A percentile compares a stretch with the other conserved stretches of the same genome.
Conservation (phyloP, 1,284 basidiomycete species). For the Cryptococcus sp. region DNA sequence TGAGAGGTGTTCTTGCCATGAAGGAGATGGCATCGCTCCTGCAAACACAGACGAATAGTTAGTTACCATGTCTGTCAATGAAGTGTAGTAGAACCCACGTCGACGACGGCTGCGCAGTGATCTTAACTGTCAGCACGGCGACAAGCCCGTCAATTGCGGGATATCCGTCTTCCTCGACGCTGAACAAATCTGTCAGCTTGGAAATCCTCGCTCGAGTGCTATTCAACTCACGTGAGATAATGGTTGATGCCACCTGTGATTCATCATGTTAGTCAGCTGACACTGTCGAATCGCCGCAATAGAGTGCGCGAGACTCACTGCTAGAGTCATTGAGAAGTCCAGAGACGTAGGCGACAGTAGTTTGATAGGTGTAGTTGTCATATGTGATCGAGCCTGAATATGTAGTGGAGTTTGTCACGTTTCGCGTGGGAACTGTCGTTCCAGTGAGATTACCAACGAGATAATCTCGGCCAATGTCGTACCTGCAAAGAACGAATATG, state of each 20-base stretch:
- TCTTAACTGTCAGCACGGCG: slow-evolving; percentile 74
- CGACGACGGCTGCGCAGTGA: slow-evolving; percentile 53
- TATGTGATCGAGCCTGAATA: slow-evolving; percentile 41
- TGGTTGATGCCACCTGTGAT: slow-evolving; percentile 72
- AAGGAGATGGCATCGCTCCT: slow-evolving; percentile 13
- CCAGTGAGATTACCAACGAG: slow-evolving; percentile 76
- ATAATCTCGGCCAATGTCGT: slow-evolving; percentile 70
- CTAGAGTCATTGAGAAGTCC: slow-evolving; percentile 70
- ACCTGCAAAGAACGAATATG: slow-evolving; percentile 40
- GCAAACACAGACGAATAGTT: not conserved
- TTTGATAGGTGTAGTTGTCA: slow-evolving; percentile 68
- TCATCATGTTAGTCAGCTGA: not conserved
- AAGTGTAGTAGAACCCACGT: slow-evolving; percentile 9
- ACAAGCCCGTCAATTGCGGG: slow-evolving; percentile 82
- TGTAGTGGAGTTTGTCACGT: slow-evolving; percentile 61
- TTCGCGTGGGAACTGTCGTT: slow-evolving; percentile 59
- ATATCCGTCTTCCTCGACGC: slow-evolving; percentile 61
- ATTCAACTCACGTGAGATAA: slow-evolving; percentile 53
- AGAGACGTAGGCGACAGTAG: slow-evolving; percentile 65
- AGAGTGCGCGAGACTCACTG: slow-evolving; percentile 23
- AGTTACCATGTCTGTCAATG: not conserved
- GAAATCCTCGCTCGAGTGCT: not conserved
- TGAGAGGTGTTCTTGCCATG: slow-evolving; percentile 6
- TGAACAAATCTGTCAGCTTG: slow-evolving; percentile 5
- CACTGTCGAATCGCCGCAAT: not conserved